These are phyloP conservation scores for Stephania yunnanensis DNA, from an alignment of 164 flowering plant species.

Conservation along the genomic window DNA sequence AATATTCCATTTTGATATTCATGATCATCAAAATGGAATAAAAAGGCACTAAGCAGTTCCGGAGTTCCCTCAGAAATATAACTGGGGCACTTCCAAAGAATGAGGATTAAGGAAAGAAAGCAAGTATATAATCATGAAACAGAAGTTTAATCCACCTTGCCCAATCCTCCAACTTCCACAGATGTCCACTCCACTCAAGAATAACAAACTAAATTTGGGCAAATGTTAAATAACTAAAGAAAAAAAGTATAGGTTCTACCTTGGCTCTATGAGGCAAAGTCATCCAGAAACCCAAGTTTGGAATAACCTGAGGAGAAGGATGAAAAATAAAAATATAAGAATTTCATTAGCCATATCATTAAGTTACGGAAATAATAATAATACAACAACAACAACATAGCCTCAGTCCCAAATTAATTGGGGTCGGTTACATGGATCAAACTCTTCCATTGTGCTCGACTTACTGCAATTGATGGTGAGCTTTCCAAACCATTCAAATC, in stretches of 20 bases:
- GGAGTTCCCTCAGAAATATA: background rate
- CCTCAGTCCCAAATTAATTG: no score
- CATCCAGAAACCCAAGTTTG: constrained; percentile 71
- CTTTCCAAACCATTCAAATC: no score
- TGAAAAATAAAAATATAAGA: background rate
- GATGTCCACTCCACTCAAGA: background rate
- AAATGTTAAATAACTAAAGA: background rate
- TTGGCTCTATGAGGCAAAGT: constrained; percentile 59
- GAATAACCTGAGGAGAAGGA: constrained; percentile 45
- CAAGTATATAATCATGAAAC: no score
- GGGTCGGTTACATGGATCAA: no score
- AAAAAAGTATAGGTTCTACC: constrained; percentile 27
- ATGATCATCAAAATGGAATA: no score
- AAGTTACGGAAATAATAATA: background rate
- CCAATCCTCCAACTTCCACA: background rate
- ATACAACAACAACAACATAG: no score
- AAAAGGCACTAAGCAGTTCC: background rate
- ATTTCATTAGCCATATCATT: background rate
- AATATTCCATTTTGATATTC: no score
- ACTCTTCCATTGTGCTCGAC: no score
- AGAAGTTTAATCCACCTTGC: background rate
- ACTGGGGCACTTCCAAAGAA: background rate
- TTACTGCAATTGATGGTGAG: no score
- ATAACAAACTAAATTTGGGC: background rate
- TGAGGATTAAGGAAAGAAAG: background rate